These are phyloP conservation scores for Nannochloropsis gaditana DNA, from an alignment of 108 stramenopile species.

Conservation along the genomic window DNA sequence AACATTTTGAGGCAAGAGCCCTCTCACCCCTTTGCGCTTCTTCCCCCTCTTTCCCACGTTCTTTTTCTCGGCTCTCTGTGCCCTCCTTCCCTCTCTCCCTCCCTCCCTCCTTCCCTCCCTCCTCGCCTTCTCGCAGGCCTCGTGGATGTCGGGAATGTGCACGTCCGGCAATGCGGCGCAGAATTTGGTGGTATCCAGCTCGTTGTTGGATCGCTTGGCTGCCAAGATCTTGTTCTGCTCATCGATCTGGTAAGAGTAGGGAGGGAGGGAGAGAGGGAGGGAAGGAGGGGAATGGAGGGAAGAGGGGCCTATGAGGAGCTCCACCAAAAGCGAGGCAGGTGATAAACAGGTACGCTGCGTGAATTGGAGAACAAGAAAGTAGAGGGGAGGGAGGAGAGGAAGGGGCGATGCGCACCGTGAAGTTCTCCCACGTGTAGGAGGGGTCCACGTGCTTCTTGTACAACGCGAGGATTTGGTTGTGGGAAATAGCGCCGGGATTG, in stretches of 20 bases:
- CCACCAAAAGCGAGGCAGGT: background rate
- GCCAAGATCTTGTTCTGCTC: constrained; percentile 71
- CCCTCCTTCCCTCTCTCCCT: background rate
- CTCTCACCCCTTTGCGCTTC: background rate
- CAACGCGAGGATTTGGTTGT: constrained; percentile 93
- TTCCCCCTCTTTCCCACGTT: background rate
- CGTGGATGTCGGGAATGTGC: background rate
- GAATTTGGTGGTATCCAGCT: constrained; percentile 69
- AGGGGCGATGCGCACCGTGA: constrained; percentile 56
- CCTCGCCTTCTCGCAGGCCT: background rate
- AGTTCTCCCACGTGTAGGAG: constrained; percentile 89
- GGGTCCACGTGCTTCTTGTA: constrained; percentile 98
- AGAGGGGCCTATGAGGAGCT: background rate
- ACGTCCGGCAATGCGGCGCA: constrained; percentile 23
- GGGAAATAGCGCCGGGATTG: constrained; percentile 99
- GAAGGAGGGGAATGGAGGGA: background rate
- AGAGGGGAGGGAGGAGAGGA: background rate
- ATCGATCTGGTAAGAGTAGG: constrained; percentile 34
- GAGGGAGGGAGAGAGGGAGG: background rate
- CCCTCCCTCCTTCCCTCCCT: too few relatives aligned
- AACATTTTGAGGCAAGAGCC: constrained; percentile 25
- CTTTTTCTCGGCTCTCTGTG: too few relatives aligned
- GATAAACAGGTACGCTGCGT: too few relatives aligned
- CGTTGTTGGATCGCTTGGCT: constrained; percentile 94
- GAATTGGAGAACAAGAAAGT: background rate